Conservation (phyloP, 192 early-diverging fungal species). For the Allomyces arbusculus region DNA sequence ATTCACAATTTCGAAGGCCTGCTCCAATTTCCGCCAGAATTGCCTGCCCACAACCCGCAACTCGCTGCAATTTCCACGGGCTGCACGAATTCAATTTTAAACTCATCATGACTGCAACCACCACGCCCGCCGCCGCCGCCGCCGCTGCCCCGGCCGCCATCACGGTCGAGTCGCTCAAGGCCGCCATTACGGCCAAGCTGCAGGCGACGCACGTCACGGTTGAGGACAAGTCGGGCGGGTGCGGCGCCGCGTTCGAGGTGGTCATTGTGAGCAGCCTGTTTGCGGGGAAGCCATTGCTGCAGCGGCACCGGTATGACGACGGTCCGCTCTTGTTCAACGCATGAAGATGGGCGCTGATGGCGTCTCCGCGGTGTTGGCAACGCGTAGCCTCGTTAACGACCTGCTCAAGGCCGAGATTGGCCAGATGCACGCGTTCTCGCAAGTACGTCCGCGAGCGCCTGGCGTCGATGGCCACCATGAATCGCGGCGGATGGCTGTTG, state of each 20-base stretch:
- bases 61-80: too few species aligned
- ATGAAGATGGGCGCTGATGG: background rate
- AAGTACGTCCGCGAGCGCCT: constrained; percentile 22
- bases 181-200: constrained; percentile 12
- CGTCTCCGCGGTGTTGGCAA: constrained; percentile 1
- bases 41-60: too few species aligned
- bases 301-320: constrained; percentile 39
- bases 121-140: constrained; percentile 5
- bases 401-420: constrained; percentile 55
- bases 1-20: too few species aligned
- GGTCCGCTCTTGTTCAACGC: background rate
- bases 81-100: too few species aligned
- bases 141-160: constrained; percentile 9
- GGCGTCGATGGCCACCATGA: background rate
- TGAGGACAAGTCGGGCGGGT: constrained; percentile 46
- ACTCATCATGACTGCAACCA: too few species aligned
- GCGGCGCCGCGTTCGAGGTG: constrained; percentile 64
- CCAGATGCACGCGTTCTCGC: constrained; percentile 65
- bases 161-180: constrained; percentile 11
- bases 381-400: constrained; percentile 46
- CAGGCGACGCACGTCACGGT: constrained; percentile 22
- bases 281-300: constrained; percentile 43
- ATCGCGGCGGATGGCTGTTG: background rate
- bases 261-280: constrained; percentile 52
- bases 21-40: too few species aligned